A percentile compares a stretch with the other conserved stretches of the same genome.
phyloP scores from a whole-genome alignment of 2,329 filamentous ascomycete genomes.

The Paracorniculantispora psalliotae region DNA sequence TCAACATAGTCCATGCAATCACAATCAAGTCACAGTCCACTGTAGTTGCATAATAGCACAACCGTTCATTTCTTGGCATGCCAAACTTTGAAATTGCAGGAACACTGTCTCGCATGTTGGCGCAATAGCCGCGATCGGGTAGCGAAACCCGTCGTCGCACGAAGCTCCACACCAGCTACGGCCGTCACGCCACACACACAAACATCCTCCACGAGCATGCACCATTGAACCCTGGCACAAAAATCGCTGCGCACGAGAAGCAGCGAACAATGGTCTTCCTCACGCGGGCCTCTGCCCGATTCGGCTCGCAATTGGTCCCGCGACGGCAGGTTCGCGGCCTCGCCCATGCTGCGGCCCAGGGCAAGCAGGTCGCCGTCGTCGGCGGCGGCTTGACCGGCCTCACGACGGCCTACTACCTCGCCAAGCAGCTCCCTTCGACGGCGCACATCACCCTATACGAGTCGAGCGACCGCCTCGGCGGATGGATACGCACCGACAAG shows the following conservation, averaged over 20 bases:
- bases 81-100: not conserved
- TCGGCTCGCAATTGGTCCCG: not conserved
- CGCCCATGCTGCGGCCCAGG: not conserved
- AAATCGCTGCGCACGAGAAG: conserved; percentile 1
- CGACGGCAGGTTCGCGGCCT: not conserved
- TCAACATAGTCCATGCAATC: no score
- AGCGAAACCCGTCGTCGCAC: conserved; percentile 12
- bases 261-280: not conserved
- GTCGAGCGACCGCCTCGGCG: conserved; percentile 62
- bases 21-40: no score
- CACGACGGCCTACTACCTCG: conserved; percentile 70
- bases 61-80: no score
- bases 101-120: not conserved
- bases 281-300: not conserved
- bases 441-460: conserved; percentile 80
- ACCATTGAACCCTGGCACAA: not conserved
- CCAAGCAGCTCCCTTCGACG: conserved; percentile 56
- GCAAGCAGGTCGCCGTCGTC: conserved; percentile 56
- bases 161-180: not conserved
- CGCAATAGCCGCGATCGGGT: not conserved
- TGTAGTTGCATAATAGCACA: no score
- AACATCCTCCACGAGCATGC: not conserved
- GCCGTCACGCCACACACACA: not conserved
- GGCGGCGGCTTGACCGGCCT: conserved; percentile 83
- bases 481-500: conserved; percentile 72